These are phyloP conservation scores for Verticillium albo-atrum DNA, from an alignment of 2,329 filamentous ascomycete genomes.

Conservation along the genomic window DNA sequence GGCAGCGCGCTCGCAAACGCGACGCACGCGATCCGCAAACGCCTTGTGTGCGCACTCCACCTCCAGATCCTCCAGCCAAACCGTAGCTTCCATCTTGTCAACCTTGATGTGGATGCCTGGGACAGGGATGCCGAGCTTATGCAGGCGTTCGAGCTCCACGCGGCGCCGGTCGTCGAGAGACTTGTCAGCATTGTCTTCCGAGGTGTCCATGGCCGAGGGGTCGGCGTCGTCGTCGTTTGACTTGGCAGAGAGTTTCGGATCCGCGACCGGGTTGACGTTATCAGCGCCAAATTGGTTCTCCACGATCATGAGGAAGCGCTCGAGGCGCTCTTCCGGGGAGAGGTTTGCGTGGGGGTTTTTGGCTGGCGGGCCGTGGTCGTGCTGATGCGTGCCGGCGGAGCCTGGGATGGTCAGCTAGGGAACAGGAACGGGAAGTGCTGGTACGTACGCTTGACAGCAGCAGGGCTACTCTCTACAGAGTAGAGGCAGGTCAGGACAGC, in stretches of 20 bases:
- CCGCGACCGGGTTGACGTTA: slow-evolving; percentile 72
- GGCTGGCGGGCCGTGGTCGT: slow-evolving; percentile 24
- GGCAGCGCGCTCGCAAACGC: slow-evolving; percentile 83
- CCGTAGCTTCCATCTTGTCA: slow-evolving; percentile 79
- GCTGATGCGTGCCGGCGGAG: slow-evolving; percentile 45
- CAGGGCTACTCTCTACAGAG: slow-evolving; percentile 88
- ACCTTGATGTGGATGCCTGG: slow-evolving; percentile 84
- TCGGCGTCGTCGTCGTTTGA: slow-evolving; percentile 18
- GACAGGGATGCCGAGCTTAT: slow-evolving; percentile 82
- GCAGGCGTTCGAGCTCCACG: slow-evolving; percentile 71
- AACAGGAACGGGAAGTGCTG: slow-evolving; percentile 12
- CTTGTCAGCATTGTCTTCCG: slow-evolving; percentile 20
- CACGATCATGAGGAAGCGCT: slow-evolving; percentile 89
- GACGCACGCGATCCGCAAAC: slow-evolving; percentile 77
- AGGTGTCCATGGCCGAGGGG: slow-evolving; percentile 28
- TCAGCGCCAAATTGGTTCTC: slow-evolving; percentile 92
- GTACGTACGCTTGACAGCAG: slow-evolving; percentile 88
- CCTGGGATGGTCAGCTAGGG: slow-evolving; percentile 30
- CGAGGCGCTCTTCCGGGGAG: slow-evolving; percentile 70
- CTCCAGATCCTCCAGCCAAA: slow-evolving; percentile 90
- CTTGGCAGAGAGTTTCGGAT: slow-evolving; percentile 46
- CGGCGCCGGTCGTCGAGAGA: slow-evolving; percentile 50
- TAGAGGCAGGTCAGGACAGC: slow-evolving; percentile 90
- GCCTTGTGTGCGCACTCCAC: slow-evolving; percentile 80
- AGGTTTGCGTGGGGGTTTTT: slow-evolving; percentile 71